Percentiles rank a stretch among this genome's conserved stretches.
phyloP scores from a whole-genome alignment of 2,329 filamentous ascomycete genomes.

The Fusarium transvaalense region DNA sequence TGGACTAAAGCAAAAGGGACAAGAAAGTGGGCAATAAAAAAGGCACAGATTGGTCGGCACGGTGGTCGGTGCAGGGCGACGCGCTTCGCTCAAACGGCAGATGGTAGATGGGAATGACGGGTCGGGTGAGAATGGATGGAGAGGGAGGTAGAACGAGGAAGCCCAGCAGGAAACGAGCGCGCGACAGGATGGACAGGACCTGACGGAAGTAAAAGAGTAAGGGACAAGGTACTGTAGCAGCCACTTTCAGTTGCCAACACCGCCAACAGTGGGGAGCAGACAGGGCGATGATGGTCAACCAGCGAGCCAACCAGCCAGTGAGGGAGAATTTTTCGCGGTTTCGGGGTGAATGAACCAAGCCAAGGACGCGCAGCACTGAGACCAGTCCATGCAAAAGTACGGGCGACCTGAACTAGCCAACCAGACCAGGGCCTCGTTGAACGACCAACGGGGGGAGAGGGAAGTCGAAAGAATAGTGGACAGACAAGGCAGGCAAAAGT shows the following conservation, averaged over 20 bases:
- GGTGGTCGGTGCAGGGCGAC: constrained; percentile 44
- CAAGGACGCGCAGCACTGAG: constrained; percentile 47
- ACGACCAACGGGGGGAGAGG: constrained; percentile 22
- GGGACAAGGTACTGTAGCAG: constrained; percentile 26
- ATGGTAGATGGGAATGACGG: constrained; percentile 43
- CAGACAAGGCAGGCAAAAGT: constrained; percentile 34
- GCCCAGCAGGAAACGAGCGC: constrained; percentile 36
- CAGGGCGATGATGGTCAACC: constrained; percentile 15
- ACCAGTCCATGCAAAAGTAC: constrained; percentile 35
- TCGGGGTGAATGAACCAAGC: constrained; percentile 23
- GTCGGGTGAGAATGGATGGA: constrained; percentile 39
- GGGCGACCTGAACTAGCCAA: constrained; percentile 33
- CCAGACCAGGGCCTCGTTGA: constrained; percentile 15
- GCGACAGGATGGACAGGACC: constrained; percentile 13
- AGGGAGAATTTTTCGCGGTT: constrained; percentile 53
- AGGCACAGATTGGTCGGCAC: constrained; percentile 41
- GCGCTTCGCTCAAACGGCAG: constrained; percentile 43
- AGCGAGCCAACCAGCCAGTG: constrained; percentile 43
- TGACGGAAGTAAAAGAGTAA: constrained; percentile 27
- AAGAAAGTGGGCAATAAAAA: constrained; percentile 43
- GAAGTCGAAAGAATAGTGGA: constrained; percentile 37
- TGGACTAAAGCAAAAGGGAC: constrained; percentile 31
- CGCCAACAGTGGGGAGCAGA: constrained; percentile 40
- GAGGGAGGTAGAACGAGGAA: constrained; percentile 37
- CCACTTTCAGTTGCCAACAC: constrained; percentile 34